phyloP scores from a whole-genome alignment of 139 green algal genomes.

The Chlorella sp. region DNA sequence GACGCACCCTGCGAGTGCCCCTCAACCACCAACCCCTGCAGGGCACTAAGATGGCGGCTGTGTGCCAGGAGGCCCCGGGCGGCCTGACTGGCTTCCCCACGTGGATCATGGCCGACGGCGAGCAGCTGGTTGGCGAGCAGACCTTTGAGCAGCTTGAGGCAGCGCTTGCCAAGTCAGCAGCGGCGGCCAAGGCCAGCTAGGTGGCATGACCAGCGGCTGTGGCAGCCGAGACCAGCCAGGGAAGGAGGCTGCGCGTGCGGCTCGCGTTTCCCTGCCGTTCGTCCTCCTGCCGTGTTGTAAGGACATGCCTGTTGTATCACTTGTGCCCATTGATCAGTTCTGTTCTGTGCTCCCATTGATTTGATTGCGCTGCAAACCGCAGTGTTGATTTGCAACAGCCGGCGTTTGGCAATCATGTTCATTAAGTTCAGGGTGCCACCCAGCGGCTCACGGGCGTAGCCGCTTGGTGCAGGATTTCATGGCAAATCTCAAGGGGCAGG shows the following conservation, averaged over 20 bases:
- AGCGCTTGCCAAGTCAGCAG: slow-evolving; percentile 21
- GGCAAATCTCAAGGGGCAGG: slow-evolving; percentile 1
- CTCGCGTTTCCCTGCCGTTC: neutral
- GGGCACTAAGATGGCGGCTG: slow-evolving; percentile 66
- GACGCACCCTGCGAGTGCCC: neutral
- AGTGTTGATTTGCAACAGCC: too few species aligned
- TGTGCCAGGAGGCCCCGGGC: slow-evolving; percentile 73
- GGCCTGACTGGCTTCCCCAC: slow-evolving; percentile 92
- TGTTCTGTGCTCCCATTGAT: neutral
- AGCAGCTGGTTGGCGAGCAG: slow-evolving; percentile 66
- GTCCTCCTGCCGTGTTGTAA: neutral
- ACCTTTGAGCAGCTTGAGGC: slow-evolving; percentile 52
- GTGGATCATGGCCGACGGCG: slow-evolving; percentile 91
- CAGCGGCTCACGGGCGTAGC: neutral
- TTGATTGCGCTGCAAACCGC: too few species aligned
- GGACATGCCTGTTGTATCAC: too few species aligned
- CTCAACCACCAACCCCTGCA: slow-evolving; percentile 32
- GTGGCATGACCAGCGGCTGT: too few species aligned
- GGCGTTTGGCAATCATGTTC: too few species aligned
- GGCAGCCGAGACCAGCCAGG: neutral
- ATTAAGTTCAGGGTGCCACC: neutral
- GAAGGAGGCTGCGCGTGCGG: neutral
- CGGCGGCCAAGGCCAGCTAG: neutral
- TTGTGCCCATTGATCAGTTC: neutral
- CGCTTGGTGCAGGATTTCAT: neutral